phyloP scores from a whole-genome alignment of 2,329 filamentous ascomycete species.

The Bipolaris cookei region DNA sequence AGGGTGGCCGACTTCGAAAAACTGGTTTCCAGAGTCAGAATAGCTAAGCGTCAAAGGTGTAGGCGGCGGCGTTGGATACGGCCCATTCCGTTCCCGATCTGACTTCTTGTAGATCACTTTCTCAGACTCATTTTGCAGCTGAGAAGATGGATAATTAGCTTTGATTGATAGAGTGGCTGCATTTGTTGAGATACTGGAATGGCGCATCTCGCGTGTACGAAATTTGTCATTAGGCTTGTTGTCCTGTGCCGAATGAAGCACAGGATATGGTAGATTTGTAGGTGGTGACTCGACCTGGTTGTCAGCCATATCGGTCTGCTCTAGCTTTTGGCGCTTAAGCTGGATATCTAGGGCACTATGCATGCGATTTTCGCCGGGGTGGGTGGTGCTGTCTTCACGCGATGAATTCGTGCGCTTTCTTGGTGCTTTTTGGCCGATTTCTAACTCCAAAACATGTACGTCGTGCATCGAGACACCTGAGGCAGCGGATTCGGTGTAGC shows the following conservation, averaged over 20 bases:
- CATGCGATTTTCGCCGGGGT: no score
- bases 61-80: not conserved
- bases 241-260: not conserved
- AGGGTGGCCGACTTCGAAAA: not conserved
- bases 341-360: not conserved
- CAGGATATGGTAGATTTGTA: not conserved
- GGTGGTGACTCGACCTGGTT: not conserved
- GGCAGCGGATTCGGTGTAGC: not conserved
- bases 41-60: not conserved
- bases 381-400: not conserved
- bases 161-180: not conserved
- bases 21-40: not conserved
- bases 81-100: not conserved
- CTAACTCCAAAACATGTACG: not conserved
- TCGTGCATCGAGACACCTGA: not conserved
- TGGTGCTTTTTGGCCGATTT: not conserved
- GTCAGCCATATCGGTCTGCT: not conserved
- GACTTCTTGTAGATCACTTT: not conserved
- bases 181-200: not conserved
- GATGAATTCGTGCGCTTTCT: constrained; percentile 20
- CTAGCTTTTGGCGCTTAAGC: constrained; percentile 8
- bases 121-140: not conserved
- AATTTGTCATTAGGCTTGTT: not conserved
- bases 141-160: not conserved
- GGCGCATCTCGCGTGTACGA: not conserved